These are phyloP conservation scores for Lenwebbia sp. DNA, from an alignment of 345 rosid species.

Conservation along the genomic window DNA sequence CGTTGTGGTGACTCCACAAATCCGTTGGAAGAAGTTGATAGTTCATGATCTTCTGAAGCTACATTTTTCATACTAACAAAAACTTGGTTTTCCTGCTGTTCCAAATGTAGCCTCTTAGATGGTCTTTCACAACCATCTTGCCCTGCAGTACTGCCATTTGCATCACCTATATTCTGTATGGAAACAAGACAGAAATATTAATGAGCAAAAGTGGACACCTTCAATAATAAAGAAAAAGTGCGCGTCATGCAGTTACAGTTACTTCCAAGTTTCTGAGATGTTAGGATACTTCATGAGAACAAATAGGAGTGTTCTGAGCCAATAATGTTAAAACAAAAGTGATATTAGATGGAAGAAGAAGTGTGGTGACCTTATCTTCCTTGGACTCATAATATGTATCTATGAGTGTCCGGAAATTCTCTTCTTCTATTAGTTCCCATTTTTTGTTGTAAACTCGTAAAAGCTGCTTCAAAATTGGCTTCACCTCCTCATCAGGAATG, in stretches of 20 bases:
- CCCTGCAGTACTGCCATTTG: neutral
- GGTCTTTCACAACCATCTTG: conserved; percentile 9
- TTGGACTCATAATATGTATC: conserved; percentile 46
- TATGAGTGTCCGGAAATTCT: conserved; percentile 37
- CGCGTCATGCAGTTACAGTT: neutral
- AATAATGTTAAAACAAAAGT: neutral
- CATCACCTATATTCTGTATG: neutral
- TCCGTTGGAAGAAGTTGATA: neutral
- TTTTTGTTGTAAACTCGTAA: conserved; percentile 21
- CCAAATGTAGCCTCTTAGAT: conserved; percentile 9
- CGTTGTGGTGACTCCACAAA: neutral
- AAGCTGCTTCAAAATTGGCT: conserved; percentile 31
- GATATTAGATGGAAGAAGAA: neutral
- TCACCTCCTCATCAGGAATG: conserved; percentile 32
- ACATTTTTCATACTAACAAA: neutral
- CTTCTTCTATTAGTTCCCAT: conserved; percentile 56
- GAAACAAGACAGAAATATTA: neutral
- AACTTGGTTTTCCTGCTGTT: neutral
- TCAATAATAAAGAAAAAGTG: neutral
- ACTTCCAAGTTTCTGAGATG: neutral
- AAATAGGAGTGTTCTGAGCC: neutral
- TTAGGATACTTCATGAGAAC: neutral
- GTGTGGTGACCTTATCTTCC: conserved; percentile 19
- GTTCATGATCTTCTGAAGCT: neutral
- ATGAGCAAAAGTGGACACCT: neutral